These are phyloP conservation scores for Salinomyces thailandicus DNA, from an alignment of 2,329 filamentous ascomycete genomes.

Conservation along the genomic window DNA sequence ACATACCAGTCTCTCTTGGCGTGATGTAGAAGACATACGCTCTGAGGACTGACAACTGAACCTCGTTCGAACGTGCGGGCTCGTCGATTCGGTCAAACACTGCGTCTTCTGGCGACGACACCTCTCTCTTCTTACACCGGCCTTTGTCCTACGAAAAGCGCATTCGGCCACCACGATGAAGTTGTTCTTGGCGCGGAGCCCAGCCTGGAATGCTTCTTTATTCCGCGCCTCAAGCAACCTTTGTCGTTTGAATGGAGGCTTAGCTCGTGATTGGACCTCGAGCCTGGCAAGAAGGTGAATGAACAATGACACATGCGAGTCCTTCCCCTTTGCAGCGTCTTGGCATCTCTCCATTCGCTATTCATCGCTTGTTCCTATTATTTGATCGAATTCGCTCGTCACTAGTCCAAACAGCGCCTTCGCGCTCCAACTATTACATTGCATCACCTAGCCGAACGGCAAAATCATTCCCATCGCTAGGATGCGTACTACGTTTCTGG, in stretches of 20 bases:
- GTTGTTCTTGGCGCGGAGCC: background rate
- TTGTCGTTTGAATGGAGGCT: background rate
- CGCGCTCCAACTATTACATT: no score
- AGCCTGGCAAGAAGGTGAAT: background rate
- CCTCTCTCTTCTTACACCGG: background rate
- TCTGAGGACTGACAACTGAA: no score
- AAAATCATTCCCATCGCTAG: background rate
- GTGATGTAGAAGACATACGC: background rate
- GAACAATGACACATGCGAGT: background rate
- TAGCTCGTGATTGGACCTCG: background rate
- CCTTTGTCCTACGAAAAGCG: background rate
- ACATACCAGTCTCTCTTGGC: background rate
- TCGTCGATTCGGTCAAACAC: background rate
- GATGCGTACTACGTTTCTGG: background rate
- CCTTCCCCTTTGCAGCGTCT: background rate
- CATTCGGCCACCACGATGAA: conserved; percentile 2
- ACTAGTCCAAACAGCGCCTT: background rate
- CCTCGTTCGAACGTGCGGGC: no score
- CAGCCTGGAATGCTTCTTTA: background rate
- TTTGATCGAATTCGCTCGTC: background rate
- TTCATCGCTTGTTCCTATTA: background rate
- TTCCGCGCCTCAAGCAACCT: background rate
- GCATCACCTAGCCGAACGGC: background rate
- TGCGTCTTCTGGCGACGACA: background rate
- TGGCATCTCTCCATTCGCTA: background rate